These are phyloP conservation scores for Yarrowia hollandica DNA, from an alignment of 805 yeast genomes.

Conservation along the genomic window DNA sequence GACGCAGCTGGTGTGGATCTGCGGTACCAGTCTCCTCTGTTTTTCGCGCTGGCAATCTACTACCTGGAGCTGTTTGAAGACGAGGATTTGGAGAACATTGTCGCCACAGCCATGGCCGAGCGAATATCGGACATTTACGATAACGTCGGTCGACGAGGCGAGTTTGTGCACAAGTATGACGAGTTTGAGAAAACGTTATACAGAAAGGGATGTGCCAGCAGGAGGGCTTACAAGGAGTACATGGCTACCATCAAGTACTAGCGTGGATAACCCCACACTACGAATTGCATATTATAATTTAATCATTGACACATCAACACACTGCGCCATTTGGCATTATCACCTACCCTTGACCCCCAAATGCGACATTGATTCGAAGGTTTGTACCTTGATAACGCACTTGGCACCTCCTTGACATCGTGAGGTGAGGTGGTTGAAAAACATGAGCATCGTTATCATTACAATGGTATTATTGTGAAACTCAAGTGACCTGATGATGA, in stretches of 20 bases:
- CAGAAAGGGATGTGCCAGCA: background rate
- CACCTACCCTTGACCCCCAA: no score
- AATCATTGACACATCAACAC: no score
- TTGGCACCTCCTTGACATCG: no score
- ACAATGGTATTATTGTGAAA: no score
- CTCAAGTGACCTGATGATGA: no score
- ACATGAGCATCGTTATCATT: no score
- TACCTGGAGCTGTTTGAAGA: conserved; percentile 22
- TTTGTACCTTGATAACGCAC: no score
- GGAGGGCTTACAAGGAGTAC: conserved; percentile 18
- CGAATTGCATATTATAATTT: background rate
- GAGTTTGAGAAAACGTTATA: conserved; percentile 20
- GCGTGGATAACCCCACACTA: background rate
- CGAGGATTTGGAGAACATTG: background rate
- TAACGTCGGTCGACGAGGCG: conserved; percentile 1
- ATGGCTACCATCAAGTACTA: conserved; percentile 11
- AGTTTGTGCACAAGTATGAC: conserved; percentile 22
- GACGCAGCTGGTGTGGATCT: conserved; percentile 18
- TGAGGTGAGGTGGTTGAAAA: no score
- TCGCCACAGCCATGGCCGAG: background rate
- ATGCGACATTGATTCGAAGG: no score
- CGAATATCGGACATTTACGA: conserved; percentile 11
- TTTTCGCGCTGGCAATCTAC: conserved; percentile 10
- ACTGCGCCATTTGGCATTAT: no score
- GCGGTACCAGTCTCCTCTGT: conserved; percentile 12